Evolutionary conservation across 768 basidiomycete genomes (phyloP), one percentile per base, ranked within the genome.

Genomic region (Russula ochroleuca): DNA sequence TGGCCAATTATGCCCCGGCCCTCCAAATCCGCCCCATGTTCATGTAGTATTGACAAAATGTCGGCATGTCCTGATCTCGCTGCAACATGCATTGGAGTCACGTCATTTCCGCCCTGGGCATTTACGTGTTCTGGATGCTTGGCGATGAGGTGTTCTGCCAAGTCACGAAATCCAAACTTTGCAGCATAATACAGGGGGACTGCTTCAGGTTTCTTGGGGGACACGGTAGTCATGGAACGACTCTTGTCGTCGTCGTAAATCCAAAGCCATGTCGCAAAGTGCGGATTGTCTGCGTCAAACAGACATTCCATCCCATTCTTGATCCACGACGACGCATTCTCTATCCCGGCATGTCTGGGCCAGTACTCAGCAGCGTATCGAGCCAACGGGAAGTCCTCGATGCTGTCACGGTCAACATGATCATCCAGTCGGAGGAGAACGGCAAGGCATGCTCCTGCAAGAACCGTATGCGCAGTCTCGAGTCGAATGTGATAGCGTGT

Each of bases 281-380:
- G 23, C 25, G 53, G 53, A 7, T 25, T 25, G 38, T 25, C 38
- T 8, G 5, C 37, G 8, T 40, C 21, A 25, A 55, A 55, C 2
- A 55, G 53, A 40, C 21, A 25, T 55, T 55, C 53, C 53, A 55
- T 55, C 37, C 38, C 53, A 17, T 15, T 14, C 37, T 40, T 40
- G 53, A 55, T 55, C 19, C 2, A 23, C 17, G 23, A 55, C 6
- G 53, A 14, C 15, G 38, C 53, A 40, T 40, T 19, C 38, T 7
- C 38, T 2, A 55, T 23, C 19, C 1, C 38, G 5, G 53, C 53
- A 25, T 55, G 53, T 3, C 8, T 5, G 6, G 8, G 2, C 53
- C 53, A 55, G 21, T 40, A 6, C 15, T 40, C 0, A 38, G 38
- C 53, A 17, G 53, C 53, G 8, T 55, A 53, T 38, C 13, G 0